Evolutionary conservation across 2,329 filamentous ascomycete genomes (phyloP).

Genomic region (Purpureocillium lavendulum): DNA sequence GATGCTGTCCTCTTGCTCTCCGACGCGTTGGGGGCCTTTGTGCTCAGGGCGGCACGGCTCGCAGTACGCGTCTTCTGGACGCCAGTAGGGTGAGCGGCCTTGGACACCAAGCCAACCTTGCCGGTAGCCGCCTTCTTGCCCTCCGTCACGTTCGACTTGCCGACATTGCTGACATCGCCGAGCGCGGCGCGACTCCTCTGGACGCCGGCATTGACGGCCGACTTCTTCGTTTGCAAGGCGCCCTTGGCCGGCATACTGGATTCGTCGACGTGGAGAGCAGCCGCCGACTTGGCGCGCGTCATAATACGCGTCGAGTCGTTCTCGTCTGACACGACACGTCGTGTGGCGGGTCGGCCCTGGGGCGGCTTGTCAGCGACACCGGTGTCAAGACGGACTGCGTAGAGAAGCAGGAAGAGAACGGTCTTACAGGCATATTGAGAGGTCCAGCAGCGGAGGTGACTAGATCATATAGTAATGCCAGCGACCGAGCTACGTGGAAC

Average conservation of each 20-base stretch:
- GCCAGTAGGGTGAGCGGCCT: slow-evolving; percentile 72
- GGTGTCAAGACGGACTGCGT: slow-evolving; percentile 37
- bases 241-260: slow-evolving; percentile 48
- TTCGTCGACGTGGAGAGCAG: slow-evolving; percentile 61
- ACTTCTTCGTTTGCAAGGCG: slow-evolving; percentile 63
- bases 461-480: slow-evolving; percentile 9
- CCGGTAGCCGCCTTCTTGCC: slow-evolving; percentile 62
- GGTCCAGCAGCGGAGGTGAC: slow-evolving; percentile 11
- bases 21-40: slow-evolving; percentile 62
- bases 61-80: slow-evolving; percentile 63
- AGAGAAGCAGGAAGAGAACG: slow-evolving; percentile 23
- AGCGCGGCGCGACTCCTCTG: slow-evolving; percentile 73
- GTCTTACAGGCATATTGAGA: slow-evolving; percentile 17
- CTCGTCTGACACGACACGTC: slow-evolving; percentile 77
- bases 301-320: slow-evolving; percentile 79
- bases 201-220: slow-evolving; percentile 39
- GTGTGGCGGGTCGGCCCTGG: slow-evolving; percentile 55
- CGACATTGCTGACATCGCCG: slow-evolving; percentile 92
- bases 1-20: slow-evolving; percentile 67
- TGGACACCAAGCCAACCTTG: slow-evolving; percentile 66
- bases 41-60: slow-evolving; percentile 52
- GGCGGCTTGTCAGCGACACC: slow-evolving; percentile 7
- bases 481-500: slow-evolving; percentile 8
- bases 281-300: slow-evolving; percentile 87
- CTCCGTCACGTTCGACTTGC: slow-evolving; percentile 64